These are phyloP conservation scores for Triticum dicoccoides DNA, from an alignment of 176 grass and related monocot species.

Conservation along the genomic window DNA sequence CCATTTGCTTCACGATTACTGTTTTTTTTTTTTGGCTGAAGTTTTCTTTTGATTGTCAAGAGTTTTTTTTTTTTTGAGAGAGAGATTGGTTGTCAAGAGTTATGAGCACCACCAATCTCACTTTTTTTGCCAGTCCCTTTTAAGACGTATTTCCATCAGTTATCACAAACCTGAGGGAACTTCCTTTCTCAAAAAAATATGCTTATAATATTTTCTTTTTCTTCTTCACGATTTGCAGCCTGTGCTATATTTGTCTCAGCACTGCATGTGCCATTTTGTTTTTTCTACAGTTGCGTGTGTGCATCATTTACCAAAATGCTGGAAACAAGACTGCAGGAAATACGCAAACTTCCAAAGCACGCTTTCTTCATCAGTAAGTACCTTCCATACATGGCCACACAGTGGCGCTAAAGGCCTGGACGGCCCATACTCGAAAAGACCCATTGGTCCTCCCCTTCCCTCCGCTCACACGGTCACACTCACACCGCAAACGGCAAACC, in stretches of 20 bases:
- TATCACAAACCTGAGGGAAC: too few relatives aligned
- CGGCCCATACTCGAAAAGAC: background rate
- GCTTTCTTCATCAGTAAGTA: background rate
- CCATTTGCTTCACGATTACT: background rate
- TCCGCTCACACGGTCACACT: background rate
- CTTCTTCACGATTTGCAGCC: background rate
- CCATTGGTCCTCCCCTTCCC: background rate
- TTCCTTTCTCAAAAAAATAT: background rate
- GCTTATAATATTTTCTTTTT: background rate
- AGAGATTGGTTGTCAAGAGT: background rate
- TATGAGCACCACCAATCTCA: background rate
- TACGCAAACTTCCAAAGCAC: background rate
- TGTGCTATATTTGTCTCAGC: background rate
- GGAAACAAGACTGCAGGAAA: background rate
- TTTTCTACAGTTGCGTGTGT: background rate
- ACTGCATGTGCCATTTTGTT: background rate
- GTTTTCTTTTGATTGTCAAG: background rate
- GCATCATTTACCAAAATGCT: background rate
- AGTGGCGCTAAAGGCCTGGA: background rate
- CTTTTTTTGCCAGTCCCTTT: background rate
- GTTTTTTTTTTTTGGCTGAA: background rate
- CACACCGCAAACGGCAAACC: slow-evolving; percentile 15
- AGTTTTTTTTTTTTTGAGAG: background rate
- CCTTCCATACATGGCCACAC: background rate
- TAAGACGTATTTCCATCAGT: too few relatives aligned